A percentile compares a stretch with the other conserved stretches of the same genome.
Evolutionary conservation across 352 stramenopile genomes (phyloP).

Genomic region (Pythium pyrilobum): DNA sequence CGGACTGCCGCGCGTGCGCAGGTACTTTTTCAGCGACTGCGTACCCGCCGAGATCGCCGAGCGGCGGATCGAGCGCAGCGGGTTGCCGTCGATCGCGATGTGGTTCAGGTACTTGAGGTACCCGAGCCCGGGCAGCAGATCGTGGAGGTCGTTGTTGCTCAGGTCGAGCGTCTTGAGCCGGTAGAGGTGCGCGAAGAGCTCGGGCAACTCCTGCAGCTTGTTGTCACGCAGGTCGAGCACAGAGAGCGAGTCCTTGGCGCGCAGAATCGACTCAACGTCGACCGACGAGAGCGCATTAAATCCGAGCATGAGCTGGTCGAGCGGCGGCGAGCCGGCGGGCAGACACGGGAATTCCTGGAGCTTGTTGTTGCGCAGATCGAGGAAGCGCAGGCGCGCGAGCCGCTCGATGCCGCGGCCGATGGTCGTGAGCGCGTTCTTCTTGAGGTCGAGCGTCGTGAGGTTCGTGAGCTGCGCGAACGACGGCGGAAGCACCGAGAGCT

Average conservation of each 20-base stretch:
- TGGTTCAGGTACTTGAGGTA: constrained; percentile 77
- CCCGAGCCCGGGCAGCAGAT: constrained; percentile 61
- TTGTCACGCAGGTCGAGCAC: constrained; percentile 80
- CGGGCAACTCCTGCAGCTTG: constrained; percentile 52
- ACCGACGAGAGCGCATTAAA: constrained; percentile 57
- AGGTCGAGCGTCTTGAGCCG: constrained; percentile 77
- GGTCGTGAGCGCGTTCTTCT: constrained; percentile 58
- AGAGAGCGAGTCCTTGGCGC: constrained; percentile 57
- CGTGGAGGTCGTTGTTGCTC: constrained; percentile 78
- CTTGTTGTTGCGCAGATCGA: constrained; percentile 77
- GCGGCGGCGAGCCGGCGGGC: constrained; percentile 25
- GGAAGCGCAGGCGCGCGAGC: constrained; percentile 38
- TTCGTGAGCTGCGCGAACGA: constrained; percentile 40
- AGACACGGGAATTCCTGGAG: constrained; percentile 54
- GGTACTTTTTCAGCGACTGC: constrained; percentile 76
- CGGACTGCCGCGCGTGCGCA: constrained; percentile 64
- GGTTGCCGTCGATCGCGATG: constrained; percentile 72
- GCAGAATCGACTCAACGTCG: constrained; percentile 36
- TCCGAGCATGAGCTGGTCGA: constrained; percentile 76
- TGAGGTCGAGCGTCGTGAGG: constrained; percentile 58
- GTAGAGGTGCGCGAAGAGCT: constrained; percentile 54
- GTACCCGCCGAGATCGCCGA: constrained; percentile 57
- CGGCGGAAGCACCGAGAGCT: constrained; percentile 41
- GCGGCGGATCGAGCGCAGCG: constrained; percentile 65
- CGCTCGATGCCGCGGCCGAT: constrained; percentile 28